Conservation (phyloP, 2,329 filamentous ascomycete genomes). For the Aspergillus udagawae region DNA sequence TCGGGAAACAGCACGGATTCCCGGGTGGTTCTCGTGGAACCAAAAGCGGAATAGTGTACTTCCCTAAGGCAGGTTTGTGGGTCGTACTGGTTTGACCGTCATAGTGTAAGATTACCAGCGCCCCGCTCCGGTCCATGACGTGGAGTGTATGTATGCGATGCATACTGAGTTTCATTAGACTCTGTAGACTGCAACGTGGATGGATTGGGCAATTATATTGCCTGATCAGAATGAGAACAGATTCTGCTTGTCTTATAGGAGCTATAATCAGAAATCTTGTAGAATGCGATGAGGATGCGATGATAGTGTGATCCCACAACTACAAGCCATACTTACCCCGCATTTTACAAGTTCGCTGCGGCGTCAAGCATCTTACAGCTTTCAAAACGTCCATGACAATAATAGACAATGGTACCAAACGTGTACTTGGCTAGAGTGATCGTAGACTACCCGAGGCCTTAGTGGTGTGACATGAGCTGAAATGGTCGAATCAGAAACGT, state of each 20-base stretch:
- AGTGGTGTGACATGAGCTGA: background rate
- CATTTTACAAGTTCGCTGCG: background rate
- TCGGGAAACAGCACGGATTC: slow-evolving; percentile 6
- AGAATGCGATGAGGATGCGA: background rate
- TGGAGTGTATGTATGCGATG: background rate
- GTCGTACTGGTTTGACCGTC: background rate
- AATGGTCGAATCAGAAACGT: background rate
- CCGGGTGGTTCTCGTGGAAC: background rate
- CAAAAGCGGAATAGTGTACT: slow-evolving; percentile 1
- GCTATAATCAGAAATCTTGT: background rate
- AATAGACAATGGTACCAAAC: background rate
- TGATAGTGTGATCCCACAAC: background rate
- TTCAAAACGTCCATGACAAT: background rate
- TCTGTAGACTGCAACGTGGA: background rate
- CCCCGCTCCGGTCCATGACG: background rate
- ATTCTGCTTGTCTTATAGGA: background rate
- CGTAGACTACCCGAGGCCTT: background rate
- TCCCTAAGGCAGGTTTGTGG: background rate
- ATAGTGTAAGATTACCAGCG: background rate
- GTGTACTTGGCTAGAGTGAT: background rate
- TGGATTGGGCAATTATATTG: background rate
- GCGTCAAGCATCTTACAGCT: background rate
- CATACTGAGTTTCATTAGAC: background rate
- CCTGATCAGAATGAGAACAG: background rate
- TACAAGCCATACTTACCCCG: background rate